Base-by-base conservation (phyloP, 306 rosid species). In the Potentilla sterilis region DNA sequence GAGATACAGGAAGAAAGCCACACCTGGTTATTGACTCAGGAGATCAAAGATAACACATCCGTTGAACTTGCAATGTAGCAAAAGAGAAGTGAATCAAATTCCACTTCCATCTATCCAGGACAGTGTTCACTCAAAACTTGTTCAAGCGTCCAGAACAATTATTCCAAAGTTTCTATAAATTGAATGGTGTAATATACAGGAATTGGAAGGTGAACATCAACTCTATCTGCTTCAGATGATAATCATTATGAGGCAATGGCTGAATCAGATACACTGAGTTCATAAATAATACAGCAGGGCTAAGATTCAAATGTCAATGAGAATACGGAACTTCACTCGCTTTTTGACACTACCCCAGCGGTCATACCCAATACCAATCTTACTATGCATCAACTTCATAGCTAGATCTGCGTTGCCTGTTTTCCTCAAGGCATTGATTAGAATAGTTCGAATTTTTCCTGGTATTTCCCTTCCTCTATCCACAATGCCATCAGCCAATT, bases 381-480 rank as follows among this genome's bases (percentile, higher is more conserved):
- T 95, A 80, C 98, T 88, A 67, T 90, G 97, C 97, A 87, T 92
- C 88, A 95, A 82, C 80, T 89, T 92, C 41, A 90, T 88, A 7
- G 97, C 97, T 67, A 92, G 83, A 75, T 88, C 97, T 35, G 91
- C 86, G 82, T 85, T 88, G 70, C 97, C 93, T 43, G 97, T 87
- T 79, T 90, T 92, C 87, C 97, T 91, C 85, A 89, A 83, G 76
- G 92, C 94, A 85, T 90, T 89, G 78, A 92, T 92, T 57, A 92
- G 74, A 72, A 85, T 48, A 24, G 97, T 95, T 16, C 93, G 87
- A 68, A 95, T 69, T 77, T 77, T 91, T 61, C 97, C 97, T 0
- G 97, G 97, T 77, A 89, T 86, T 84, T 95, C 97, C 86, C 97
- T 80, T 7, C 98, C 98, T 75, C 97, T 82, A 49, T 90, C 97